Percentiles rank a stretch among this genome's conserved stretches.
Evolutionary conservation across 2,329 filamentous ascomycete species (phyloP).

Genomic region (Ceratocystis smalleyi): DNA sequence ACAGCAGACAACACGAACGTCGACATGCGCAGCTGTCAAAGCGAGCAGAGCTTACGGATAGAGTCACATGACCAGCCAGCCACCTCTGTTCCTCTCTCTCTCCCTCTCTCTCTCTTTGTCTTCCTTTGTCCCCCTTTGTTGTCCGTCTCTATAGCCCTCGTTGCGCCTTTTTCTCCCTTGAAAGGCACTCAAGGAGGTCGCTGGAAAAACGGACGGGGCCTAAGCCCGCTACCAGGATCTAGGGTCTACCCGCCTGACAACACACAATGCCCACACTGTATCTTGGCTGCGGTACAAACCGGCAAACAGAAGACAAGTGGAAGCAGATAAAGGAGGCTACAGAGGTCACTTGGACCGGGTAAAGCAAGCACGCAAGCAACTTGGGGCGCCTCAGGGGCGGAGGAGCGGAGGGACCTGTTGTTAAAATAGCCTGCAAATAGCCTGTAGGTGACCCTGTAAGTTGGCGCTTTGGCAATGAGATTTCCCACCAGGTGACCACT

Average conservation of each 20-base stretch:
- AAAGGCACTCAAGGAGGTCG: neutral
- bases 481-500: conserved; percentile 7
- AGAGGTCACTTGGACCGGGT: neutral
- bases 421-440: too few species aligned
- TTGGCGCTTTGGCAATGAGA: conserved; percentile 3
- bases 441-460: neutral
- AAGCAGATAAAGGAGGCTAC: neutral
- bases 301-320: neutral
- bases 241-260: neutral
- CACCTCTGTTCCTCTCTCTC: neutral
- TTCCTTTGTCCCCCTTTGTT: neutral
- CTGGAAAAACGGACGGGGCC: neutral
- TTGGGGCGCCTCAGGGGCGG: neutral
- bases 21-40: neutral
- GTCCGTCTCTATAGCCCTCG: neutral
- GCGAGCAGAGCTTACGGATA: neutral
- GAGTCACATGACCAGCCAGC: neutral
- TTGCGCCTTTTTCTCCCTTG: neutral
- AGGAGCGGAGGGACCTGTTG: too few species aligned
- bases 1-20: neutral
- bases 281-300: neutral
- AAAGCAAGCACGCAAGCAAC: neutral
- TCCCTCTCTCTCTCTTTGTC: neutral
- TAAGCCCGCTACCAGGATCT: neutral
- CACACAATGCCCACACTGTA: neutral